These are phyloP conservation scores for Aureobasidium zeae DNA, from an alignment of 2,329 filamentous ascomycete species.

Conservation along the genomic window DNA sequence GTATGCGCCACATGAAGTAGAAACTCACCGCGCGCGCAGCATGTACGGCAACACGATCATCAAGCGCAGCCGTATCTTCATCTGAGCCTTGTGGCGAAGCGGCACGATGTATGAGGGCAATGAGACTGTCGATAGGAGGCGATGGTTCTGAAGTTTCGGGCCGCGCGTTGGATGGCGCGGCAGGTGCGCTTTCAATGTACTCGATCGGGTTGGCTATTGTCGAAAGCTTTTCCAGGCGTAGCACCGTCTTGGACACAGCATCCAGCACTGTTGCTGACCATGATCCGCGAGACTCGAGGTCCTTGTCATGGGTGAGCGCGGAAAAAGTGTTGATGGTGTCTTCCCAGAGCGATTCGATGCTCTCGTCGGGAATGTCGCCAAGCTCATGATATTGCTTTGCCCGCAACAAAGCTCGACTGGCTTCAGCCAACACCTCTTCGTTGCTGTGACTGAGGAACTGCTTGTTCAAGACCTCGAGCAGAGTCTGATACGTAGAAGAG, in stretches of 20 bases:
- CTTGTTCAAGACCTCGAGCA: slow-evolving; percentile 85
- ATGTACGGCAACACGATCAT: slow-evolving; percentile 68
- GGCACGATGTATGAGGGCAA: slow-evolving; percentile 65
- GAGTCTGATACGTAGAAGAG: slow-evolving; percentile 64
- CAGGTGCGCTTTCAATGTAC: slow-evolving; percentile 52
- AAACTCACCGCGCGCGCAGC: slow-evolving; percentile 70
- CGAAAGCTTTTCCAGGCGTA: slow-evolving; percentile 72
- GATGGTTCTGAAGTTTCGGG: slow-evolving; percentile 22
- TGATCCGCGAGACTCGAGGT: slow-evolving; percentile 62
- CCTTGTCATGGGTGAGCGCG: slow-evolving; percentile 56
- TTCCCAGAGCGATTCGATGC: slow-evolving; percentile 77
- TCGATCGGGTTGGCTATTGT: slow-evolving; percentile 70
- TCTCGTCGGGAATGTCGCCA: slow-evolving; percentile 73
- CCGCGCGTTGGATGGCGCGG: slow-evolving; percentile 24
- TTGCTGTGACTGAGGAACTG: slow-evolving; percentile 93
- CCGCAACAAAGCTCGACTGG: slow-evolving; percentile 71
- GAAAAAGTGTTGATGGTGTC: slow-evolving; percentile 65
- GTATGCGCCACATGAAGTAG: slow-evolving; percentile 93
- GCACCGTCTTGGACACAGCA: slow-evolving; percentile 63
- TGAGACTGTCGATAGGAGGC: slow-evolving; percentile 56
- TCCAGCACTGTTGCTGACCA: slow-evolving; percentile 56
- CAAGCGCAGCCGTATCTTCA: slow-evolving; percentile 62
- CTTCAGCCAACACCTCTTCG: slow-evolving; percentile 74
- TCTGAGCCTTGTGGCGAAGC: slow-evolving; percentile 38
- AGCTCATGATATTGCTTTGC: slow-evolving; percentile 81